Evolutionary conservation across 2,329 filamentous ascomycete genomes (phyloP).

Genomic region (Microsporum canis): DNA sequence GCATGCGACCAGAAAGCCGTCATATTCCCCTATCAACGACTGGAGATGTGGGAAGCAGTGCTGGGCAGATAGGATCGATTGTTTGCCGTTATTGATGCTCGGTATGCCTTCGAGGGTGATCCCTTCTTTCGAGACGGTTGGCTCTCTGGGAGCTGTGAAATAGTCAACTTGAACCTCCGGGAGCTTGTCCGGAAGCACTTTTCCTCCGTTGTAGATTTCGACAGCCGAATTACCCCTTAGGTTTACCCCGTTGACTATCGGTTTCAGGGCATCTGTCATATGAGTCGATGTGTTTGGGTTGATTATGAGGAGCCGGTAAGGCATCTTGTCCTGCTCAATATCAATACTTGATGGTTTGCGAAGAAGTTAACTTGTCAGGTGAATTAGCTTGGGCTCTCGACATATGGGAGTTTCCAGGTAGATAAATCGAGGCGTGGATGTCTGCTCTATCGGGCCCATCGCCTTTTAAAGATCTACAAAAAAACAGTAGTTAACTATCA

Average conservation of each 20-base stretch:
- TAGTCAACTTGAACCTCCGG: slow-evolving; percentile 29
- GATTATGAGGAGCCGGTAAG: slow-evolving; percentile 29
- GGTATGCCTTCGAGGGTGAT: slow-evolving; percentile 42
- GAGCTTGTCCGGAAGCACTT: background rate
- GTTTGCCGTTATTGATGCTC: slow-evolving; percentile 66
- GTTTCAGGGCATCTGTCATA: slow-evolving; percentile 35
- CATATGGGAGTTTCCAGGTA: too few relatives aligned
- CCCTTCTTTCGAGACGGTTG: slow-evolving; percentile 23
- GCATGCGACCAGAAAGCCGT: slow-evolving; percentile 78
- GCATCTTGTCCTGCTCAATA: background rate
- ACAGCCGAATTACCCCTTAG: slow-evolving; percentile 14
- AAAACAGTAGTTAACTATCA: background rate
- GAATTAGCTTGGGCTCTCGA: too few relatives aligned
- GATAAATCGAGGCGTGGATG: too few relatives aligned
- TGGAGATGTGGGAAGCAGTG: slow-evolving; percentile 50
- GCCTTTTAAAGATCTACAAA: background rate
- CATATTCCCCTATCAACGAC: slow-evolving; percentile 36
- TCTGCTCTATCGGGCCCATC: background rate
- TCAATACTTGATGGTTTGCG: background rate
- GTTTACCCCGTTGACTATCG: slow-evolving; percentile 29
- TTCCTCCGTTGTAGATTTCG: background rate
- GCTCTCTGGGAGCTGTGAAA: slow-evolving; percentile 27
- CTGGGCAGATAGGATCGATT: slow-evolving; percentile 52
- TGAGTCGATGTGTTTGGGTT: slow-evolving; percentile 37
- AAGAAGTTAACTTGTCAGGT: background rate